Evolutionary conservation across 2,329 filamentous ascomycete species (phyloP).

Genomic region (Colletotrichum ledebouriae): DNA sequence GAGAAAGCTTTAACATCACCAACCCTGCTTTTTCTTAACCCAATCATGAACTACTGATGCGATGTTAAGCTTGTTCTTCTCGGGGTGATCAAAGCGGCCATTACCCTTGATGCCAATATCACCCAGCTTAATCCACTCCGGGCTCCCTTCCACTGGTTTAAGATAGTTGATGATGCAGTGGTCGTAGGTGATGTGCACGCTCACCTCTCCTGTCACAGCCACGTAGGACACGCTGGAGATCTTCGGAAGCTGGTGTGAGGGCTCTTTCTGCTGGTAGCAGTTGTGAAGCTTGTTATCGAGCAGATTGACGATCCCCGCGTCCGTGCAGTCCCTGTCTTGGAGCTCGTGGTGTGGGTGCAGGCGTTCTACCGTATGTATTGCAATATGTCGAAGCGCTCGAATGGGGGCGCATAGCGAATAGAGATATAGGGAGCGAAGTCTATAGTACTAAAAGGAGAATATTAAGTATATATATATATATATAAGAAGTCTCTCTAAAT

Average conservation of each 20-base stretch:
- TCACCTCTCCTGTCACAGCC: conserved; percentile 62
- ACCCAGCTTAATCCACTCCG: conserved; percentile 59
- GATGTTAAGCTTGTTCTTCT: conserved; percentile 55
- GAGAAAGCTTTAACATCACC: conserved; percentile 12
- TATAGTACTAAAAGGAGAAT: too few relatives aligned
- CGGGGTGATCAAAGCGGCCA: conserved; percentile 63
- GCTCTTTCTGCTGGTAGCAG: conserved; percentile 49
- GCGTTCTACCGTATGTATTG: neutral
- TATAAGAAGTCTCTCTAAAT: too few relatives aligned
- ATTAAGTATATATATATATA: too few relatives aligned
- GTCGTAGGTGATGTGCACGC: conserved; percentile 65
- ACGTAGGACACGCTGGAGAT: conserved; percentile 60
- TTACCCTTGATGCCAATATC: conserved; percentile 63
- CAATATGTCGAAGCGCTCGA: too few relatives aligned
- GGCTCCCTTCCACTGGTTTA: conserved; percentile 60
- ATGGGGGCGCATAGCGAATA: too few relatives aligned
- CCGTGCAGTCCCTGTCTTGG: conserved; percentile 18
- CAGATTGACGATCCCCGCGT: conserved; percentile 12
- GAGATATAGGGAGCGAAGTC: too few relatives aligned
- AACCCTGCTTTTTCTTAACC: conserved; percentile 47
- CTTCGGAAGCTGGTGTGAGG: conserved; percentile 57
- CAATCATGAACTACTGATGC: conserved; percentile 55
- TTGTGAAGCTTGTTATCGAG: conserved; percentile 36
- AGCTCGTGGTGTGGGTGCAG: conserved; percentile 22
- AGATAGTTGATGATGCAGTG: conserved; percentile 65